These are phyloP conservation scores for Glycyrrhiza uralensis DNA, from an alignment of 306 rosid species.

Conservation along the genomic window DNA sequence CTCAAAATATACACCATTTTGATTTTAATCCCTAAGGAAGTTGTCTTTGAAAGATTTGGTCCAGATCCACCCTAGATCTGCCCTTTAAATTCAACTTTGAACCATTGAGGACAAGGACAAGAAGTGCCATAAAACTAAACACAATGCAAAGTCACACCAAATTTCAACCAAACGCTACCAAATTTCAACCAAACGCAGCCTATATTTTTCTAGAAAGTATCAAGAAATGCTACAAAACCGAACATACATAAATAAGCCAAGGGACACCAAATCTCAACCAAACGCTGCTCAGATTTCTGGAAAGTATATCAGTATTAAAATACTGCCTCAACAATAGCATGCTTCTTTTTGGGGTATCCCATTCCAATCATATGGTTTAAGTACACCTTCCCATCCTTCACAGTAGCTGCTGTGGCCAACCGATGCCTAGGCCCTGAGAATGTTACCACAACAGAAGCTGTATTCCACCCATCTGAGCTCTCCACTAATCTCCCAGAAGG, in stretches of 20 bases:
- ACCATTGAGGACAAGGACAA: too few relatives aligned
- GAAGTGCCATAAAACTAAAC: too few relatives aligned
- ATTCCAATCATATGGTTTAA: slow-evolving; percentile 65
- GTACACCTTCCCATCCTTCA: slow-evolving; percentile 83
- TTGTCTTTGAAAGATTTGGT: too few relatives aligned
- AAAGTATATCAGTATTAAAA: slow-evolving; percentile 34
- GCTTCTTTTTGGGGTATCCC: slow-evolving; percentile 87
- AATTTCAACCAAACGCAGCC: neutral
- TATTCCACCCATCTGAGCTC: slow-evolving; percentile 87
- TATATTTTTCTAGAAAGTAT: neutral
- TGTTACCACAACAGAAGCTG: slow-evolving; percentile 57
- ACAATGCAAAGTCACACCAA: neutral
- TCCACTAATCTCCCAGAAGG: slow-evolving; percentile 80
- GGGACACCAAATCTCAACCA: neutral
- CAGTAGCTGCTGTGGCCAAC: slow-evolving; percentile 74
- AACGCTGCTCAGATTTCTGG: neutral
- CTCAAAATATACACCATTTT: too few relatives aligned
- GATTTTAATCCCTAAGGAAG: too few relatives aligned
- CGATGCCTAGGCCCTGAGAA: slow-evolving; percentile 77
- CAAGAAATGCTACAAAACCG: neutral
- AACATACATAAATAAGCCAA: neutral
- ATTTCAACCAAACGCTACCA: neutral
- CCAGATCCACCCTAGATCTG: too few relatives aligned
- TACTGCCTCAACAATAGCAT: slow-evolving; percentile 76
- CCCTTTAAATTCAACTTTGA: neutral